Percentiles rank a stretch among this genome's conserved stretches.
Conservation (phyloP, 768 basidiomycete genomes). For the Tephrocybe rancida region DNA sequence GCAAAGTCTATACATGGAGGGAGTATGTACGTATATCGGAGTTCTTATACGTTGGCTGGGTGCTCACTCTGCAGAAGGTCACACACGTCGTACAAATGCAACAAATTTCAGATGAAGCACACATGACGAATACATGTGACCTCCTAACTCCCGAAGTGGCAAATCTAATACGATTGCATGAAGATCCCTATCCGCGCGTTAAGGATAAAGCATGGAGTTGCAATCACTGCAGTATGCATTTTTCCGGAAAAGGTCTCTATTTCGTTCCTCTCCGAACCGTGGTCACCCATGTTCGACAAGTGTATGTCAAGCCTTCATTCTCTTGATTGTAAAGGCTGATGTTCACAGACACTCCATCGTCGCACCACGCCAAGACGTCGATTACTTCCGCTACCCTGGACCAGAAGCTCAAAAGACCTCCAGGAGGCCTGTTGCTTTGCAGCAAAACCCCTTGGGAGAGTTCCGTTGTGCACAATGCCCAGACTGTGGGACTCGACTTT, state of each 20-base stretch:
- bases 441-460: not conserved
- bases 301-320: not conserved
- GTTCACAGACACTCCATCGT: not conserved
- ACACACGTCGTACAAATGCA: not conserved
- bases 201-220: constrained; percentile 21
- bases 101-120: not conserved
- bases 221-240: constrained; percentile 23
- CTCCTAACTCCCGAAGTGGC: constrained; percentile 22
- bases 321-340: too few species aligned
- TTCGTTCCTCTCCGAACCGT: not conserved
- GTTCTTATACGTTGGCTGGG: not conserved
- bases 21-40: not conserved
- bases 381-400: not conserved
- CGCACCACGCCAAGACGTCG: not conserved
- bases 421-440: not conserved
- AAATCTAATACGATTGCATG: constrained; percentile 22
- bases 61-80: not conserved
- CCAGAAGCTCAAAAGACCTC: not conserved
- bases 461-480: not conserved
- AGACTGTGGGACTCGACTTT: not conserved
- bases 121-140: constrained; percentile 14
- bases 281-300: not conserved
- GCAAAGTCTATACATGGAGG: not conserved
- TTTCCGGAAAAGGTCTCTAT: not conserved
- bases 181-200: constrained; percentile 17